Evolutionary conservation across 805 yeast species (phyloP), one percentile per base, ranked within the genome.

Genomic region (Yarrowia sp.): DNA sequence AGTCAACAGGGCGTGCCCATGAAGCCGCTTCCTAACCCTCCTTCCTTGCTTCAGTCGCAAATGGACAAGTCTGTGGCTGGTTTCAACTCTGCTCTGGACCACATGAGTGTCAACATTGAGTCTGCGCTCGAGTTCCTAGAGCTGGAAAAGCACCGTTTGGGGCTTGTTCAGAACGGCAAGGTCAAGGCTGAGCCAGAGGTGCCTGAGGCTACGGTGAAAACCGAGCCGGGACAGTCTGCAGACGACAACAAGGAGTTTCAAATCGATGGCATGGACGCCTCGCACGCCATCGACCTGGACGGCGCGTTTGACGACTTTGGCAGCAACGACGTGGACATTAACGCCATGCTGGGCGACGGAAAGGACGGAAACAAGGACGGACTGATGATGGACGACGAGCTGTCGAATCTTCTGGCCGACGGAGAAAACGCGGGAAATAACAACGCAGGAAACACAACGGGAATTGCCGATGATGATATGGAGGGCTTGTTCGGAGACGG

Each of bases 401-500:
- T 43, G 41, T 50, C 59, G 4, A 59, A 43, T 19, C 15, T 42
- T 50, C 19, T 46, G 50, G 65, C 55, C 7, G 66, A 35, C 8
- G 68, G 53, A 15, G 59, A 40, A 11, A 40, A 53, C 5, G 59
- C n/a, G 5, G 43, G 43, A 3, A 40, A 22, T 3, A 26, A 45
- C 15, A 45, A 45, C 9, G 26, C 26, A 5, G 58, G 59, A 35
- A 52, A 38, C 43, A 38, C 58, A 10, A 49, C 38, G 14, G 58
- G 58, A 1, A 12, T 53, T 8, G 63, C 26, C 11, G 74, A 72
- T 19, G 72, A 69, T 50, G 73, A 72, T 15, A 69, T 73, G 70
- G 73, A 70, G 32, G 75, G 75, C 12, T 59, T 74, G 38, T 74
- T 74, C 69, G 77, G 77, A 8, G 77, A 74, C 67, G 70, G 71